Evolutionary conservation across 2,329 filamentous ascomycete genomes (phyloP).

Genomic region (Arachnomyces sp.): DNA sequence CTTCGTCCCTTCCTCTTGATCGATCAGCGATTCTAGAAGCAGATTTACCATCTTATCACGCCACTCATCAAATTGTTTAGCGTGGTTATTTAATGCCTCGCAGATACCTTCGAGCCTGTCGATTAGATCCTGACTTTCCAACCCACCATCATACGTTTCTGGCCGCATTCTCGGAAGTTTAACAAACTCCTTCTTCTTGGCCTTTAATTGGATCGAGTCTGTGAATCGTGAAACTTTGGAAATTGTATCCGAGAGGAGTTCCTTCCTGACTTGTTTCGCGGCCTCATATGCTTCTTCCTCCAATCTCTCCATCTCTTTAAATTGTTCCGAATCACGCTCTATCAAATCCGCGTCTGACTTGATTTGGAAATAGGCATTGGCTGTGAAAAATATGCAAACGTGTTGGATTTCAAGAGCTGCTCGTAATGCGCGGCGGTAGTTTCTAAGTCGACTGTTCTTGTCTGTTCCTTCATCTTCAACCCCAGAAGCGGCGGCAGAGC

Average conservation of each 20-base stretch:
- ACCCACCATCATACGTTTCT: constrained; percentile 51
- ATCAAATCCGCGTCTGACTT: constrained; percentile 63
- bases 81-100: constrained; percentile 63
- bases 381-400: constrained; percentile 74
- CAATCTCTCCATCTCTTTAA: constrained; percentile 56
- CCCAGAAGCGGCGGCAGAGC: constrained; percentile 15
- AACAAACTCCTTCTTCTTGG: constrained; percentile 49
- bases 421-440: constrained; percentile 60
- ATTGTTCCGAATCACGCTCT: constrained; percentile 59
- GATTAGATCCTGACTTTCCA: constrained; percentile 63
- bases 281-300: constrained; percentile 68
- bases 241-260: constrained; percentile 59
- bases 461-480: constrained; percentile 23
- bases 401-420: constrained; percentile 72
- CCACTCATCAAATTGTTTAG: constrained; percentile 64
- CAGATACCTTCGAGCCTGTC: constrained; percentile 61
- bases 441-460: constrained; percentile 44
- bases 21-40: constrained; percentile 67
- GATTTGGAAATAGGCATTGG: constrained; percentile 76
- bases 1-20: constrained; percentile 69
- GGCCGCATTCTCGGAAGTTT: constrained; percentile 55
- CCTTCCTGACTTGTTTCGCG: constrained; percentile 69
- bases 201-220: constrained; percentile 50
- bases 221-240: constrained; percentile 59
- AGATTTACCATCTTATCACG: constrained; percentile 64